A percentile compares a stretch with the other conserved stretches of the same genome.
Conservation (phyloP, 2,329 filamentous ascomycete genomes). For the Aspergillus jensenii region DNA sequence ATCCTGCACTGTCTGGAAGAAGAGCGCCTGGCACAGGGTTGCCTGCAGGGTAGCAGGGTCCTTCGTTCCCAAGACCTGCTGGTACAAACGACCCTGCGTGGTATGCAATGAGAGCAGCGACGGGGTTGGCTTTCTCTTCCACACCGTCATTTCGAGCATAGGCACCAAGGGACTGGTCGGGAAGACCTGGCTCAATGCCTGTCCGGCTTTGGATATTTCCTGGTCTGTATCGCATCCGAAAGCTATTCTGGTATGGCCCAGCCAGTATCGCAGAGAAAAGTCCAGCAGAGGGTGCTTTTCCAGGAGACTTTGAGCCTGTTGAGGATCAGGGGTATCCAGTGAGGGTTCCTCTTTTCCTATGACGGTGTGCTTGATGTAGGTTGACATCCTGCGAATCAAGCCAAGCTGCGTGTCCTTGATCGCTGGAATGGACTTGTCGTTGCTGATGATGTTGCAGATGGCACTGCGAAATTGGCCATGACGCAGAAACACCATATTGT, state of each 20-base stretch:
- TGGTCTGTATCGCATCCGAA: conserved; percentile 36
- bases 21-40: conserved; percentile 46
- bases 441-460: conserved; percentile 28
- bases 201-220: neutral
- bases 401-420: conserved; percentile 36
- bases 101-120: conserved; percentile 23
- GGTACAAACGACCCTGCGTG: conserved; percentile 30
- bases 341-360: conserved; percentile 33
- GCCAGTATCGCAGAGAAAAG: conserved; percentile 50
- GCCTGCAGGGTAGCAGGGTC: conserved; percentile 50
- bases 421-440: conserved; percentile 29
- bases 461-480: conserved; percentile 34
- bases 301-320: conserved; percentile 23
- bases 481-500: conserved; percentile 35
- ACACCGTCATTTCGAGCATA: conserved; percentile 50
- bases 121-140: conserved; percentile 34
- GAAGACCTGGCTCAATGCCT: conserved; percentile 29
- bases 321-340: conserved; percentile 23
- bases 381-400: conserved; percentile 31
- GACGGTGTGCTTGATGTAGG: conserved; percentile 33
- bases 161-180: conserved; percentile 46
- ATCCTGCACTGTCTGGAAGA: conserved; percentile 36
- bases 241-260: conserved; percentile 47
- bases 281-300: conserved; percentile 44
- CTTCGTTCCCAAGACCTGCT: conserved; percentile 22